Evolutionary conservation across 2,329 filamentous ascomycete genomes (phyloP), one percentile per base, ranked within the genome.

Genomic region (Tolypocladium tropicale): DNA sequence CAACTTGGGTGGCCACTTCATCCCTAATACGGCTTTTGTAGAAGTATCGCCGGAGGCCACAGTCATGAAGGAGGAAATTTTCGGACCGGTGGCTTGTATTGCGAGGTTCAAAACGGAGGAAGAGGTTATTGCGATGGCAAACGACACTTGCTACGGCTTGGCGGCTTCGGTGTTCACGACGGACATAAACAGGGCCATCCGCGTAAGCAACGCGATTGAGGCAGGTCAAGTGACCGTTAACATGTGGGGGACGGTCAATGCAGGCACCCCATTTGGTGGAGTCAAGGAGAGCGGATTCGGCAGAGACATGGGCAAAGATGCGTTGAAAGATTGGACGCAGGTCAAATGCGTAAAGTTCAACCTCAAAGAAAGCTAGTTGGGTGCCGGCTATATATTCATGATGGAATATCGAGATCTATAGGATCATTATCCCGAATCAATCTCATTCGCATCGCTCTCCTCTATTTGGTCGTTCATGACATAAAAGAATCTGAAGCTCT

Each of bases 151-250:
- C 2, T 81, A 63, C 33, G 65, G 64, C 3, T 57, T 68, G 21
- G 59, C 60, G 1, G 65, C 66, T 1, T 63, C 67, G 2, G 57
- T 74, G 16, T 68, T 67, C 54, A 66, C 62, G 1, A 57, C 62
- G 33, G 58, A 66, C 39, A 34, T 65, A 6, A 64, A 68, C 54
- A 62, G 73, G 11, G 68, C 71, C 5, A 71, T 64, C 54, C 68
- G 76, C 30, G 71, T 80, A 2, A 71, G 74, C 2, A 75, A 77
- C 60, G 73, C 70, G 1, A 68, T 88, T 41, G 81, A 88, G 60
- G 79, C 84, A 0, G 85, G 85, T 5, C 86, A 87, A 82, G 78
- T 88, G 1, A 84, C 82, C 52, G 78, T 85, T 33, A 85, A 86
- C 63, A 60, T 60, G 0, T 65, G 64, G 59, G 66, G 65, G 21